These are phyloP conservation scores for Mrakiaceae sp. DNA, from an alignment of 1,284 basidiomycete species.

Conservation along the genomic window DNA sequence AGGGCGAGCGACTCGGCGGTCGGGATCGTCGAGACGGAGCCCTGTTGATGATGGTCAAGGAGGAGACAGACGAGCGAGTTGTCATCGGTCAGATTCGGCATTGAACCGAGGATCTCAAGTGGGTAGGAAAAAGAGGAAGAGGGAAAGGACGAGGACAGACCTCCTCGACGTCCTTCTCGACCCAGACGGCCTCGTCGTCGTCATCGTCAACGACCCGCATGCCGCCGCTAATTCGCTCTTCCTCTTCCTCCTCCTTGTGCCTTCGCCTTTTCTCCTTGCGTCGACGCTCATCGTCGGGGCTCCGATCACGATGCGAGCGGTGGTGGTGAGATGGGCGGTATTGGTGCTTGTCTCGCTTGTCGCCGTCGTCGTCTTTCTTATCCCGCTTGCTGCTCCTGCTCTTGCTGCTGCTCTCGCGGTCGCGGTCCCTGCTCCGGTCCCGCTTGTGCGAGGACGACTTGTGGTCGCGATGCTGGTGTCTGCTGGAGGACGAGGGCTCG, in stretches of 20 bases:
- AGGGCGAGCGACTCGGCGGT: constrained; percentile 60
- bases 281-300: constrained; percentile 5
- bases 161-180: constrained; percentile 34
- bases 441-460: too few relatives aligned
- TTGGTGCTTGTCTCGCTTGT: not conserved
- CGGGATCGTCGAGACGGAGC: constrained; percentile 47
- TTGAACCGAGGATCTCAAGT: constrained; percentile 1
- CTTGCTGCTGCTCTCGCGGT: not conserved
- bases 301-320: not conserved
- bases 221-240: constrained; percentile 17
- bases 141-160: constrained; percentile 33
- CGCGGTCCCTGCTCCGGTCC: too few relatives aligned
- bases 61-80: not conserved
- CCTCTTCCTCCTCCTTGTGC: constrained; percentile 17
- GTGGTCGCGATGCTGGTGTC: too few relatives aligned
- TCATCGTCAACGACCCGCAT: constrained; percentile 16
- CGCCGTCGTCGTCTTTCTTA: not conserved
- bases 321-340: not conserved
- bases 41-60: not conserved
- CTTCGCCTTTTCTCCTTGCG: constrained; percentile 9
- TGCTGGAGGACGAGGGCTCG: not conserved
- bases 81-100: constrained; percentile 28
- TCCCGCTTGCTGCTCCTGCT: not conserved
- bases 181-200: constrained; percentile 9
- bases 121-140: constrained; percentile 5